Evolutionary conservation across 768 basidiomycete species (phyloP).

Genomic region (Termitomyces sp.): DNA sequence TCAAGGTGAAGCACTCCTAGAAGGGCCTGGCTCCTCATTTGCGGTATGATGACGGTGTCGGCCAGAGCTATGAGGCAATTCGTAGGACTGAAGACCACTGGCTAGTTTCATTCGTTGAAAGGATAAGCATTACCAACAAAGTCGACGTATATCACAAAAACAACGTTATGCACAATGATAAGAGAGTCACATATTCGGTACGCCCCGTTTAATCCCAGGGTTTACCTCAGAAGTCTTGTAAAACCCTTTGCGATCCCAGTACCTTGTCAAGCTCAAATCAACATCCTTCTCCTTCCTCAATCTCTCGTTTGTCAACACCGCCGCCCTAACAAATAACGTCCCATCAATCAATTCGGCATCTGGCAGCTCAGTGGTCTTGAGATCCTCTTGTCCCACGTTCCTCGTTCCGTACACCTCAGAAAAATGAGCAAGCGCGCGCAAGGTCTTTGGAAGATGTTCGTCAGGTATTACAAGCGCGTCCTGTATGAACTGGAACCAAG

Average conservation of each 20-base stretch:
- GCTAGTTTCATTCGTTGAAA: background rate
- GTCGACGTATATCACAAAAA: too few species aligned
- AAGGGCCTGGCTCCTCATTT: too few species aligned
- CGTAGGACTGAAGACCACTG: too few species aligned
- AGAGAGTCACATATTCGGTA: background rate
- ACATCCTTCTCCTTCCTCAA: slow-evolving; percentile 26
- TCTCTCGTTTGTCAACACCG: slow-evolving; percentile 43
- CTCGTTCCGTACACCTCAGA: slow-evolving; percentile 25
- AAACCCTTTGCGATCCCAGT: slow-evolving; percentile 24
- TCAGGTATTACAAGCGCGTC: slow-evolving; percentile 54
- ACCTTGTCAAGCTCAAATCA: slow-evolving; percentile 11
- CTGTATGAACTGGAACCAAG: slow-evolving; percentile 57
- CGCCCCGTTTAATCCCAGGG: background rate
- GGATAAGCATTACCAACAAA: too few species aligned
- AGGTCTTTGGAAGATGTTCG: slow-evolving; percentile 41
- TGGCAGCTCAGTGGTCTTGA: slow-evolving; percentile 30
- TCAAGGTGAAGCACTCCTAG: too few species aligned
- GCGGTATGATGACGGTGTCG: background rate
- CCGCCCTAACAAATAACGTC: slow-evolving; percentile 52
- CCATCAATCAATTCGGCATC: slow-evolving; percentile 51
- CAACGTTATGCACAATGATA: background rate
- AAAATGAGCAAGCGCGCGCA: slow-evolving; percentile 36
- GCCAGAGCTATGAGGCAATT: background rate
- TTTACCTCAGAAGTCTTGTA: background rate
- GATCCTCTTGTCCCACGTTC: slow-evolving; percentile 19